Evolutionary conservation across 805 yeast species (phyloP).

Genomic region (Candida anglica): DNA sequence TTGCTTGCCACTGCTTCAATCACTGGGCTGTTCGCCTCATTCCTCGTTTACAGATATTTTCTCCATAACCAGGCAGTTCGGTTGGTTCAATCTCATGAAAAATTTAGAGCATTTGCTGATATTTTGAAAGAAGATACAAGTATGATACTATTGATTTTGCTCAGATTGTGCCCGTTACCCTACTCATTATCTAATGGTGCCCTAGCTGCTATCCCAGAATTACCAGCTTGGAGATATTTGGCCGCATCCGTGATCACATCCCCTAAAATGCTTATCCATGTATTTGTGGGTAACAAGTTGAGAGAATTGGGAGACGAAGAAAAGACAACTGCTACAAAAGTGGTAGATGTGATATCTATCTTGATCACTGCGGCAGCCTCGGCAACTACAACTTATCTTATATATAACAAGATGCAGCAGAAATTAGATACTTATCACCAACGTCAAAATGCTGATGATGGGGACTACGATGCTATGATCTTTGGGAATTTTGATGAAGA

Average conservation of each 20-base stretch:
- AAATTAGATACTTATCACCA: slow-evolving; percentile 27
- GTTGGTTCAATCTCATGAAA: slow-evolving; percentile 59
- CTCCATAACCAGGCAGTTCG: slow-evolving; percentile 54
- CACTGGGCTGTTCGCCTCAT: slow-evolving; percentile 72
- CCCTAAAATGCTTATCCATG: slow-evolving; percentile 74
- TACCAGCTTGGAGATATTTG: slow-evolving; percentile 57
- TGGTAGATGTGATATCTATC: slow-evolving; percentile 64
- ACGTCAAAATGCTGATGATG: slow-evolving; percentile 6
- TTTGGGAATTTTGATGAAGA: slow-evolving; percentile 41
- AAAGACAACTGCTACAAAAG: slow-evolving; percentile 44
- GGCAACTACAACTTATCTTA: slow-evolving; percentile 57
- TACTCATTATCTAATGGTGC: slow-evolving; percentile 92
- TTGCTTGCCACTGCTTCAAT: slow-evolving; percentile 66
- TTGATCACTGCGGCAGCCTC: slow-evolving; percentile 53
- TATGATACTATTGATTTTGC: slow-evolving; percentile 61
- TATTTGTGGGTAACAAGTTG: slow-evolving; percentile 74
- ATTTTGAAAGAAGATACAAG: slow-evolving; percentile 67
- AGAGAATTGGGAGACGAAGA: slow-evolving; percentile 60
- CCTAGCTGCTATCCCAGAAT: slow-evolving; percentile 79
- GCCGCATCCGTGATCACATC: slow-evolving; percentile 72
- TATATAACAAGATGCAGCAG: slow-evolving; percentile 53
- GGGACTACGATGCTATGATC: slow-evolving; percentile 26
- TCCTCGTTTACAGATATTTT: slow-evolving; percentile 58
- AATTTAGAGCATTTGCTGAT: slow-evolving; percentile 69
- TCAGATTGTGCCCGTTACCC: slow-evolving; percentile 88